Evolutionary conservation across 768 basidiomycete species (phyloP).

Genomic region (Rhodocollybia butyracea): DNA sequence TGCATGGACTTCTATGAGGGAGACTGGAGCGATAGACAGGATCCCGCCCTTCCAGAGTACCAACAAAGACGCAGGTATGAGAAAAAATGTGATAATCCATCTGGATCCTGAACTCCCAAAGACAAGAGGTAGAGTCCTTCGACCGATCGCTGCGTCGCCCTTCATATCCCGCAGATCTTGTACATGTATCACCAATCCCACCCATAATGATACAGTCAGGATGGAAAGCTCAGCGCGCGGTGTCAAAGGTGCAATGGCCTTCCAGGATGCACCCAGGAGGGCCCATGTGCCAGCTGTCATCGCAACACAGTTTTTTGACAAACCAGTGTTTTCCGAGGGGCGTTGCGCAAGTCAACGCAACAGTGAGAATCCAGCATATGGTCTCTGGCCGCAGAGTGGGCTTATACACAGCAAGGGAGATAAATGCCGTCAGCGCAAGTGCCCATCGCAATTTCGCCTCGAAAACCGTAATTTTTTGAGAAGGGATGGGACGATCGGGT

Average conservation of each 20-base stretch:
- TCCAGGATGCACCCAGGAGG: constrained; percentile 11
- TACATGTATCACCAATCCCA: constrained; percentile 8
- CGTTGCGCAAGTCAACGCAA: constrained; percentile 10
- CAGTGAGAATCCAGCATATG: constrained; percentile 11
- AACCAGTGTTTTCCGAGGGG: constrained; percentile 16
- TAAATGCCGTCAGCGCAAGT: constrained; percentile 11
- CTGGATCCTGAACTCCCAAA: constrained; percentile 8
- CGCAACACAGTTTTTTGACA: constrained; percentile 12
- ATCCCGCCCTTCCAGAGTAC: constrained; percentile 9
- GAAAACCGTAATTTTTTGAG: no score
- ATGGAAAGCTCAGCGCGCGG: constrained; percentile 2
- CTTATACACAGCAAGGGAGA: constrained; percentile 4
- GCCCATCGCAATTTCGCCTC: no score
- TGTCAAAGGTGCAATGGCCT: background rate
- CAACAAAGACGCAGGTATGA: constrained; percentile 7
- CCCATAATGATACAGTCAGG: constrained; percentile 11
- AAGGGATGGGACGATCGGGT: no score
- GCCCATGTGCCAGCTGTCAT: constrained; percentile 16
- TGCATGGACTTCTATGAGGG: constrained; percentile 4
- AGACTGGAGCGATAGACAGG: no score
- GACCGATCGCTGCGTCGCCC: constrained; percentile 6
- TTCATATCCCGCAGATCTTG: constrained; percentile 14
- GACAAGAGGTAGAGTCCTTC: constrained; percentile 13
- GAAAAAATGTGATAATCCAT: constrained; percentile 8
- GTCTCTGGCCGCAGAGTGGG: constrained; percentile 5